phyloP scores from a whole-genome alignment of 768 basidiomycete species.

The Suillus variegatus region DNA sequence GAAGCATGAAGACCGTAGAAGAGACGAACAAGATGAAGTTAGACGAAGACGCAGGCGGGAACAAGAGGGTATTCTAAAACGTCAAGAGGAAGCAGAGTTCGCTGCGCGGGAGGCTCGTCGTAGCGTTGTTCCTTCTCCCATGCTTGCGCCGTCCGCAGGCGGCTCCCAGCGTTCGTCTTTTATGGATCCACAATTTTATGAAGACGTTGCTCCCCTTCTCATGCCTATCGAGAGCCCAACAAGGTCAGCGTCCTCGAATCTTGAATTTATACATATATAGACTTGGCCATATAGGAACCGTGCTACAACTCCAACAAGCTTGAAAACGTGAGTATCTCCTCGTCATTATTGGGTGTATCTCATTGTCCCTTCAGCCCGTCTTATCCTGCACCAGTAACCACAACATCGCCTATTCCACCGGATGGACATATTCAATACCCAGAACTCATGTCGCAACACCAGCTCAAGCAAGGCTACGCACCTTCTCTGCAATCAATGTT shows the following conservation, averaged over 20 bases:
- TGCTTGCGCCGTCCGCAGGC: constrained; percentile 31
- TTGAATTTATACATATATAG: constrained; percentile 33
- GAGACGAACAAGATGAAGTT: constrained; percentile 48
- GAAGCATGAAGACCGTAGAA: constrained; percentile 45
- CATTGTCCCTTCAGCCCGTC: constrained; percentile 22
- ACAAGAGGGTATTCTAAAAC: constrained; percentile 54
- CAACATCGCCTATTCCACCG: constrained; percentile 62
- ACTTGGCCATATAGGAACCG: constrained; percentile 22
- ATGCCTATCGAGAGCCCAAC: constrained; percentile 71
- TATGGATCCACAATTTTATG: constrained; percentile 30
- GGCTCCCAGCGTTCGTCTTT: constrained; percentile 38
- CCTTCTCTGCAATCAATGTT: constrained; percentile 83
- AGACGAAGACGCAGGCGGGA: constrained; percentile 49
- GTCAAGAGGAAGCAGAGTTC: constrained; percentile 62
- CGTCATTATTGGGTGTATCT: constrained; percentile 8
- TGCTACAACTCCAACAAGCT: constrained; percentile 29
- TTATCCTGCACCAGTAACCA: constrained; percentile 65
- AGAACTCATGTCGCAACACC: constrained; percentile 77
- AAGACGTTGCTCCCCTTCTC: constrained; percentile 35
- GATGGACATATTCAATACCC: constrained; percentile 58
- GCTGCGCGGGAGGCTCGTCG: constrained; percentile 47
- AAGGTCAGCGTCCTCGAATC: constrained; percentile 48
- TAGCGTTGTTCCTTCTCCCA: constrained; percentile 29
- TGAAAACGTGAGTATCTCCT: constrained; percentile 36
- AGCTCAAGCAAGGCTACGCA: constrained; percentile 74